These are phyloP conservation scores for Parachlorella kessleri DNA, from an alignment of 139 green algal genomes.

Conservation along the genomic window DNA sequence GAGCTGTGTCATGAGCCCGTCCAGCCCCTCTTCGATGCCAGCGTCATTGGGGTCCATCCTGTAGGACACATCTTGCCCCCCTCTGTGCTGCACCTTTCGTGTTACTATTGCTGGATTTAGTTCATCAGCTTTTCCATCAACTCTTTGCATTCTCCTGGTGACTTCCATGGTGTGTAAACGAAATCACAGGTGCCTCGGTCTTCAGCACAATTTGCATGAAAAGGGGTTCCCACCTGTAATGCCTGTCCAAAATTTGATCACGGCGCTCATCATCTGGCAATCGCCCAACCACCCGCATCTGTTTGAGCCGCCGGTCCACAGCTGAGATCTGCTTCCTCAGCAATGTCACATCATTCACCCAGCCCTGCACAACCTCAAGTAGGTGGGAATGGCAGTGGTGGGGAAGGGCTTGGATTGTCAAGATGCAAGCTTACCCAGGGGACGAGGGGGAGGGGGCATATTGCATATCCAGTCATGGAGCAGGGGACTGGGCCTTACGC, in stretches of 20 bases:
- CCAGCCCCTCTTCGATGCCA: conserved; percentile 49
- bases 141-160: too few species aligned
- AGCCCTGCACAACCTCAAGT: conserved; percentile 40
- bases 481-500: too few species aligned
- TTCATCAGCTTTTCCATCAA: too few species aligned
- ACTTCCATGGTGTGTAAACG: too few species aligned
- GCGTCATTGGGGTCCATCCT: background rate
- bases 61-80: too few species aligned
- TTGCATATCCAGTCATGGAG: too few species aligned
- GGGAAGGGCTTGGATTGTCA: too few species aligned
- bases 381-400: too few species aligned
- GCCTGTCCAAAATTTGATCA: conserved; percentile 50
- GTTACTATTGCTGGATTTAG: too few species aligned
- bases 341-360: conserved; percentile 62
- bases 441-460: too few species aligned
- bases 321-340: conserved; percentile 70
- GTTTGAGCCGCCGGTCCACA: conserved; percentile 71
- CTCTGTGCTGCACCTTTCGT: too few species aligned
- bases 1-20: conserved; percentile 51
- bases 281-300: conserved; percentile 66
- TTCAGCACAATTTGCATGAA: background rate
- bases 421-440: too few species aligned
- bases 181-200: background rate
- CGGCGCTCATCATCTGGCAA: conserved; percentile 59
- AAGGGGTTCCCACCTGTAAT: background rate